phyloP scores from a whole-genome alignment of 306 rosid species.

The peach (Prunus persica) region Prunus_persica_NCBIv2 NC_034009.1:32962501-32963000 shows the following conservation, averaged over 20 bases:
- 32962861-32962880: conserved; percentile 27
- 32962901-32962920: conserved; percentile 72
- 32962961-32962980: conserved; percentile 69
- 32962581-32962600: conserved; percentile 41
- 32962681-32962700: conserved; percentile 56
- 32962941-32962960: conserved; percentile 89
- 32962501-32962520: neutral
- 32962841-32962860: conserved; percentile 73
- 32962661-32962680: conserved; percentile 53
- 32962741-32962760: conserved; percentile 64
- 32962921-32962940: conserved; percentile 52
- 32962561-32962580: conserved; percentile 71
- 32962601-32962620: conserved; percentile 73
- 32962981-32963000: conserved; percentile 82
- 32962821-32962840: conserved; percentile 77
- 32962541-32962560: conserved; percentile 78
- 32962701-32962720: conserved; percentile 70
- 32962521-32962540: conserved; percentile 56
- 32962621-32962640: conserved; percentile 89
- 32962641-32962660: conserved; percentile 84
- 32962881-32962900: conserved; percentile 65
- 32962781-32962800: conserved; percentile 61
- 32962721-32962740: conserved; percentile 91
- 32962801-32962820: conserved; percentile 43
- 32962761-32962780: conserved; percentile 64